Evolutionary conservation across 2,329 filamentous ascomycete genomes (phyloP).

Genomic region (Bipolaris sorokiniana): DNA sequence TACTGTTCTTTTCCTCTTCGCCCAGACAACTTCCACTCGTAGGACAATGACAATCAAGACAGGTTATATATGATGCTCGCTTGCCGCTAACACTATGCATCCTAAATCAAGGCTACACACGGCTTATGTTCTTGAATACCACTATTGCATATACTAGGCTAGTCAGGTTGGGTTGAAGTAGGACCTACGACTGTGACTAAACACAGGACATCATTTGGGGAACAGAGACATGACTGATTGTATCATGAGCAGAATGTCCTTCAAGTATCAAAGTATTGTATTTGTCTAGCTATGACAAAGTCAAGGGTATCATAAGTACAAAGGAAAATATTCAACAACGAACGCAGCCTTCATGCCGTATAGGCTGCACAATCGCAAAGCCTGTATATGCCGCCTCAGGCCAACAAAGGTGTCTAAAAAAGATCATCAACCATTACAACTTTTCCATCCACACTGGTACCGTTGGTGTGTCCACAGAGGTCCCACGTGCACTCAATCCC

Average conservation of each 20-base stretch:
- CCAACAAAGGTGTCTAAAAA: constrained; percentile 17
- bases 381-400: not conserved
- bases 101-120: no score
- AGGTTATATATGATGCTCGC: not conserved
- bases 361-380: not conserved
- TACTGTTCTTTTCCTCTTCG: not conserved
- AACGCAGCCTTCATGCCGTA: no score
- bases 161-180: no score
- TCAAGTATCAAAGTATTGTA: not conserved
- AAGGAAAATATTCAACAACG: not conserved
- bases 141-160: no score
- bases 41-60: no score
- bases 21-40: no score
- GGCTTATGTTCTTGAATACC: no score
- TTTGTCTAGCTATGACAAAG: not conserved
- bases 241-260: no score
- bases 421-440: constrained; percentile 24
- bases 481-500: constrained; percentile 8
- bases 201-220: no score
- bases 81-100: not conserved
- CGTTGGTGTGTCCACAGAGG: constrained; percentile 27
- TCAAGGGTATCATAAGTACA: constrained; percentile 4
- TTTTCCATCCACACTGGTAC: constrained; percentile 12
- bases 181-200: no score
- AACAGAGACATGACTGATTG: no score